These are phyloP conservation scores for Pseudogymnoascus sp. DNA, from an alignment of 2,329 filamentous ascomycete genomes.

Conservation along the genomic window DNA sequence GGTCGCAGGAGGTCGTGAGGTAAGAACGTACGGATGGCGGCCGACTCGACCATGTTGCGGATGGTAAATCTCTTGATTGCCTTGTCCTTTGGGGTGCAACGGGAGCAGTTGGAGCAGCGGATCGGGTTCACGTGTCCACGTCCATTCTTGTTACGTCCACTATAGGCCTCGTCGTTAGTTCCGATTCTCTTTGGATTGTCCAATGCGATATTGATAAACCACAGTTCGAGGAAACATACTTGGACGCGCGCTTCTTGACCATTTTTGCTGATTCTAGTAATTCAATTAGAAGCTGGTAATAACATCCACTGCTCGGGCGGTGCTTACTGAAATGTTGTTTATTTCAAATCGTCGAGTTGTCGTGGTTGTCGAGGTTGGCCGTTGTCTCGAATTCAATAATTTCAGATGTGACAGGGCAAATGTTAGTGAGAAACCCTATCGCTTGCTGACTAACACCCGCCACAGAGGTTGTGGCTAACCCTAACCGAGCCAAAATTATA, in stretches of 20 bases:
- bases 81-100: conserved; percentile 79
- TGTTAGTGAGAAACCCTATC: conserved; percentile 11
- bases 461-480: not conserved
- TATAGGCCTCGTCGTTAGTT: conserved; percentile 32
- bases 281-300: conserved; percentile 3
- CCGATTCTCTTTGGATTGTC: not conserved
- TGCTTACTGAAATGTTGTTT: conserved; percentile 12
- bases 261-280: conserved; percentile 49
- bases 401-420: conserved; percentile 3
- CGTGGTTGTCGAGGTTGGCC: conserved; percentile 12
- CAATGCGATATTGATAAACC: not conserved
- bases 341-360: conserved; percentile 13
- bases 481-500: conserved; percentile 9
- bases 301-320: not conserved
- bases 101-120: conserved; percentile 79
- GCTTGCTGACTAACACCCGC: conserved; percentile 1
- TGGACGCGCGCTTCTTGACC: conserved; percentile 65
- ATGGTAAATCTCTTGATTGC: conserved; percentile 99
- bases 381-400: not conserved
- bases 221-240: conserved; percentile 37
- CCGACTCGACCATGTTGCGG: conserved; percentile 99
- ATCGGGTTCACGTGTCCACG: conserved; percentile 99
- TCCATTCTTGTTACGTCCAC: conserved; percentile 99
- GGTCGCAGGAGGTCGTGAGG: not conserved
- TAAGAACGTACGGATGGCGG: conserved; percentile 85